Evolutionary conservation across 2,329 filamentous ascomycete species (phyloP), one percentile per base, ranked within the genome.

Genomic region (Cladorrhinum sp.): DNA sequence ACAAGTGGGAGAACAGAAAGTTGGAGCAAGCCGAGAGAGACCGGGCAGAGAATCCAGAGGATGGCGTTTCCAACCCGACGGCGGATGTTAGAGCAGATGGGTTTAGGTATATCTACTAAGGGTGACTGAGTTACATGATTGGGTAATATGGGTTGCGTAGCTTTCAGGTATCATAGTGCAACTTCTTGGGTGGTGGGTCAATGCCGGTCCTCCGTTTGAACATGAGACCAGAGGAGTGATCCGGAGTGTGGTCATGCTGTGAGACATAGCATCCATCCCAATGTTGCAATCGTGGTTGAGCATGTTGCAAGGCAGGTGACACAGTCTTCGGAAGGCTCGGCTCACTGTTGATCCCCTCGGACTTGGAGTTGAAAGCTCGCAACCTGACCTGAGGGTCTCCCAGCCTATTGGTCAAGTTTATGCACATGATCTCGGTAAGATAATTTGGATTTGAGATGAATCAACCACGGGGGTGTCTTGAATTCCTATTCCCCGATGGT

Each of bases 1-100:
- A 89, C 20, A 77, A 77, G 14, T 80, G 78, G 72, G 83, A 89
- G 73, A 90, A 90, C 64, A 77, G 73, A 69, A 82, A 82, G 65
- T 72, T 89, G 2, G 86, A 86, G 55, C 68, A 73, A 64, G 78
- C 79, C 8, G 76, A 79, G 63, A 61, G 49, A 1, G 53, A 70
- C 21, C 48, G 73, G 63, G 78, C 79, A 3, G 75, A 77, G 58
- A 65, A 63, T 16, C 50, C 58, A 6, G 63, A 65, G 30, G 46
- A 8, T 12, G 64, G 57, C 10, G 55, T 49, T 14, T 24, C 30
- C 1, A 56, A 20, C 10, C 42, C 53, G 16, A 64, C 67, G 2
- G 66, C 64, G 2, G 66, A 66, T 39, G 62, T 58, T 39, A 69
- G 66, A 58, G 67, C 62, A 2, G 59, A 59, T 30, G 71, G 72